Evolutionary conservation across 345 rosid species (phyloP), one percentile per base, ranked within the genome.

Genomic region (Eucalyptus cloeziana): DNA sequence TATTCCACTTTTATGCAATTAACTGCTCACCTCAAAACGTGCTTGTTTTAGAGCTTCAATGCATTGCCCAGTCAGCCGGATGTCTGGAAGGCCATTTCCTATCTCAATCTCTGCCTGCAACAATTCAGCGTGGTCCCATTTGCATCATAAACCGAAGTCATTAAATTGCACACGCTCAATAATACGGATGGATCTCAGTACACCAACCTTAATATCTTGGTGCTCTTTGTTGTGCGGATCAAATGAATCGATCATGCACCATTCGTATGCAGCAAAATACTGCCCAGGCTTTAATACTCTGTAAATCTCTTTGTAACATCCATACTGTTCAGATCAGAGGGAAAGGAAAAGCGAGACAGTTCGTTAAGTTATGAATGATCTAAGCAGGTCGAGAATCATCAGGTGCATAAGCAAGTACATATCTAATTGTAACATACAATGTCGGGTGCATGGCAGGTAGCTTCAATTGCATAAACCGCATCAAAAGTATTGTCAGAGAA

Each of bases 381-480:
- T 30, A 27, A 27, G 69, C 17, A 27, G 31, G 69, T 62, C 69
- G 4, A 62, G 33, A 62, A 62, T 62, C 31, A 5, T 22, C 56
- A 47, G 33, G 52, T 85, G 87, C 31, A 25, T 31, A 85, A 64
- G 40, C 45, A 52, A n/a, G 10, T 11, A 54, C 60, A 45, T 13
- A 45, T 86, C 56, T 71, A 14, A 31, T 21, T 33, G 33, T 31
- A 17, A 92, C 96, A 54, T 96, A 98, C 99, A n/a, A 96, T 98
- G 96, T 98, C 97, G 43, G 99, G 99, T 88, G 99, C 99, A 85
- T 98, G 99, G 94, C 99, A 97, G 44, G 99, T 98, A 89, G 99
- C 99, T 94, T 98, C 99, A 47, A 98, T 96, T 62, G 99, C 99
- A 93, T 96, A 98, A 10, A 95, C 94, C 45, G 99, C 99, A 89